Base-by-base conservation (phyloP, 345 rosid species). In the Rubroshorea leprosula region DNA sequence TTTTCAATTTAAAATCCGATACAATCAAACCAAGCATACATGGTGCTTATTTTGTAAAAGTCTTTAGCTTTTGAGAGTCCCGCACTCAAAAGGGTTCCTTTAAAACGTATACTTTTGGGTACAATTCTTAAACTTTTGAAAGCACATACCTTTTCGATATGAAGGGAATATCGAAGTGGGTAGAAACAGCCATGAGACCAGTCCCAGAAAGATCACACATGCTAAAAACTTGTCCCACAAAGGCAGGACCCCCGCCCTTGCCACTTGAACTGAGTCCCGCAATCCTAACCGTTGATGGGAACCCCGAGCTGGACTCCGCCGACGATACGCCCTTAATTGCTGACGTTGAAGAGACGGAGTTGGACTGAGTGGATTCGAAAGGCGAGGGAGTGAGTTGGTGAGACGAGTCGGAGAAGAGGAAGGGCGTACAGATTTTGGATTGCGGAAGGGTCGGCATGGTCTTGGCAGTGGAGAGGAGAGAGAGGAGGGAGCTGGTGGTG, bases 141-240 rank as follows among this genome's bases (percentile, higher is more conserved):
- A 62, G 22, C 11, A 26, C 24, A 29, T 6, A 93, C 97, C 96
- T 82, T 55, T 80, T 79, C 61, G 97, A 83, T 64, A 93, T 68
- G 74, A 87, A 89, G 61, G 99, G 99, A 57, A 89, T 71, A 53
- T 89, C 88, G 54, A 89, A 86, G 72, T 89, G 97, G 21, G 96
- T 83, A 51, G 96, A 87, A 41, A 89, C 99, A 24, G 99, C 97
- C 97, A 87, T 87, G 22, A 89, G 86, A 55, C 99, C 97, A 21
- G 96, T 85, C 44, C 97, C 99, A 5, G 97, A 87, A 50, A 89
- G 99, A 68, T 93, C 96, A 59, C 99, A 87, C 96, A 93, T 93
- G 65, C 91, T 89, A 50, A 93, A 93, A 23, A 89, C 99, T 80
- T 89, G 99, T 24, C 97, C 99, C 5, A 87, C 88, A 60, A 93